Evolutionary conservation across 225 moss, liverwort and hornwort genomes (phyloP), one percentile per base, ranked within the genome.

Genomic region (Rhytidiadelphus loreus): DNA sequence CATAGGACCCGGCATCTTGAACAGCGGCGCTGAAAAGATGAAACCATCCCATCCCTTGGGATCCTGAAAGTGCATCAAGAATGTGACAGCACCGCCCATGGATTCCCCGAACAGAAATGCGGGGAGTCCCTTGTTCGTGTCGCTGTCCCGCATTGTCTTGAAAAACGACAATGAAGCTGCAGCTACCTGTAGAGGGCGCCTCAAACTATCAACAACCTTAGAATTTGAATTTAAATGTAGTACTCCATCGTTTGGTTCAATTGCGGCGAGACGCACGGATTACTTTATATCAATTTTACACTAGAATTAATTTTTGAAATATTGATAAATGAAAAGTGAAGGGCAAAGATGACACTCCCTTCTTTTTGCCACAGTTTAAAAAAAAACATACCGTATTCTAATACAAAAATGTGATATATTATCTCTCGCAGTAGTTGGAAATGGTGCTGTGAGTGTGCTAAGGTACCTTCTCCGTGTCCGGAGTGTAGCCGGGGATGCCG

Each of bases 41-140:
- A 88, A 92, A 43, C 96, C 96, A 86, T 94, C 89, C 96, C 96
- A 96, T 75, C 94, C 95, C 44, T 92, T 80, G 9, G 95, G 93
- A 87, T 96, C 96, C 85, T 95, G 96, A 77, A 93, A 94, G 87
- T 95, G 92, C 95, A 96, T 96, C 85, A 94, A 86, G 83, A 94
- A 89, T 22, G 94, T 75, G 72, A 92, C 89, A 53, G 81, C 90
- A 74, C 93, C 95, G n/a, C 96, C 95, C 96, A 95, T 96, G 14
- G 96, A 96, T 87, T 96, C 96, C 68, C 95, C 96, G 55, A 92
- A 93, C 63, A 94, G 83, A 89, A 96, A 96, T 48, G 91, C 93
- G 13, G 95, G 95, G 52, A 96, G 74, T 52, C 89, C 94, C 88
- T 91, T 91, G 76, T 93, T 89, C 80, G 80, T 81, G 46, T 94